Evolutionary conservation across 2,329 filamentous ascomycete genomes (phyloP), one percentile per base, ranked within the genome.

Genomic region (Beauveria caledonica): DNA sequence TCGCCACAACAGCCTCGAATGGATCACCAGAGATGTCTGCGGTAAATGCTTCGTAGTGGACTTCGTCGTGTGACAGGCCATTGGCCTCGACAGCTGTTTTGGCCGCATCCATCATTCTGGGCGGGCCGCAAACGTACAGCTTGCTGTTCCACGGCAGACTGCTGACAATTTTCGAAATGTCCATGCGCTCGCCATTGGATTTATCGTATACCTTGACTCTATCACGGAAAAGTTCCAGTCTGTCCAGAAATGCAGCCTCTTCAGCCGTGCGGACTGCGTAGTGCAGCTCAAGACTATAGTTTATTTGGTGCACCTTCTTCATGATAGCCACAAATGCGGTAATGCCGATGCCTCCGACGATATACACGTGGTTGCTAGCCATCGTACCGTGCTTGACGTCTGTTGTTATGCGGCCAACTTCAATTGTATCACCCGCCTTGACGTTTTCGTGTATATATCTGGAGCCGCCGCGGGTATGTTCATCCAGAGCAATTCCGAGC

Each of bases 321-420:
- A 83, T 67, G 25, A 84, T 72, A 1, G 74, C 66, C 9, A 88
- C 66, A 63, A 88, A 88, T 0, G 86, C 86, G 1, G 86, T 88
- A 63, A 88, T 80, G 0, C 86, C 86, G 33, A 88, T 83, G 0
- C 86, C 86, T 10, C 82, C 86, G 0, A 78, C 83, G 33, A 89
- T 80, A 65, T 87, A 83, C 44, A 88, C 74, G 63, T 87, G 85
- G 54, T 81, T 76, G 63, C 81, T 83, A 8, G 81, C 81, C 1
- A 76, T 71, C 2, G 62, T 67, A 0, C 73, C 74, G 2, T 78
- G 69, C 1, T 77, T 76, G 25, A 85, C 76, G 46, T 77, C 80
- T 0, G 72, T 68, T 0, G 78, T 82, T 33, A 86, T 76, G 36
- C 76, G 75, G 2, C 80, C 77, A 1, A 83, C 77, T 9, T 77